A percentile compares a stretch with the other conserved stretches of the same genome.
Evolutionary conservation across 1,139 yeast genomes (phyloP).

Genomic region (Scheffersomyces titani): DNA sequence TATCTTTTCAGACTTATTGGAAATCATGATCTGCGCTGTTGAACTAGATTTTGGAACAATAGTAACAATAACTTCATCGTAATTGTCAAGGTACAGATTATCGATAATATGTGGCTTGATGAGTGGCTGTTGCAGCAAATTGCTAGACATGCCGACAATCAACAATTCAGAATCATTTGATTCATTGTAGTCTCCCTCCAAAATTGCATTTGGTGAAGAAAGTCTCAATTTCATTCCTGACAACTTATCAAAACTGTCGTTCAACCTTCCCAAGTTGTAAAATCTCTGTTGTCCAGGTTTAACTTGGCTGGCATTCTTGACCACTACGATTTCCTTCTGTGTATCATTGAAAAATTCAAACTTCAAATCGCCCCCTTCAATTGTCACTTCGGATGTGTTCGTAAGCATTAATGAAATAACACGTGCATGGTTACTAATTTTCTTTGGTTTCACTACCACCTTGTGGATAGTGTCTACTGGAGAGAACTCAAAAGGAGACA

Average conservation of each 20-base stretch:
- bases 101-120: background rate
- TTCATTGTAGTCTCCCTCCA: conserved; percentile 25
- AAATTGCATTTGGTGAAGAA: conserved; percentile 17
- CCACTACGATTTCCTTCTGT: conserved; percentile 18
- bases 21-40: conserved; percentile 33
- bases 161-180: conserved; percentile 8
- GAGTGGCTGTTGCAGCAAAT: background rate
- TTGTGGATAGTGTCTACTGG: background rate
- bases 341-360: conserved; percentile 20
- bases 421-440: conserved; percentile 14
- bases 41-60: conserved; percentile 32
- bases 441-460: conserved; percentile 6
- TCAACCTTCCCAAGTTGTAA: conserved; percentile 25
- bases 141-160: background rate
- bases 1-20: conserved; percentile 26
- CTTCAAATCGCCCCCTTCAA: conserved; percentile 32
- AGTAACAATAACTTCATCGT: conserved; percentile 20
- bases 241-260: conserved; percentile 16
- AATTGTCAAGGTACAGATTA: background rate
- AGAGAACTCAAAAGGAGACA: background rate
- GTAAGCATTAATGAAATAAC: conserved; percentile 29
- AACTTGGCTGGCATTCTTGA: conserved; percentile 30
- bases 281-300: conserved; percentile 30
- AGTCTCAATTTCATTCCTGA: conserved; percentile 23
- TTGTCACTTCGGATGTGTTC: conserved; percentile 24